Base-by-base conservation (phyloP, 2,329 filamentous ascomycete species). In the Aspergillus spinulosporus region DNA sequence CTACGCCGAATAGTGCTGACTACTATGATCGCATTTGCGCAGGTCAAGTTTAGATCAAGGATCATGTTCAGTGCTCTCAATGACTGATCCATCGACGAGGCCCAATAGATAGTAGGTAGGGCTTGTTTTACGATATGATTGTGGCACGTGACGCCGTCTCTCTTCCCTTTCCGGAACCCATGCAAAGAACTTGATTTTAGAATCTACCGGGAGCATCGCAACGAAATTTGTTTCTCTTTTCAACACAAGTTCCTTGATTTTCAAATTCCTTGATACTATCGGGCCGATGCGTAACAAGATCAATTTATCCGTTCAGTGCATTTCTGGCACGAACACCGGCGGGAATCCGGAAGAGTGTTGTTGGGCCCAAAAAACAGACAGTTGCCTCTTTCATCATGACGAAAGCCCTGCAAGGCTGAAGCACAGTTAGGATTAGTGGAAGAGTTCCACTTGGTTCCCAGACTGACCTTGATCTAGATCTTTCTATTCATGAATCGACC, bases 381-480 rank as follows among this genome's bases (percentile, higher is more conserved):
- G 34, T 12, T 12, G 39, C 5, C 11, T 21, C 39, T 26, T 34
- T 32, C 31, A 31, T 9, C 31, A 52, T 52, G 31, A 52, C 32
- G 44, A 34, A 21, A 7, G 42, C n/a, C 4, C 43, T 12, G 28
- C 28, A n/a, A n/a, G 31, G 4, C 8, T 28, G 11, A 29, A 29
- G 39, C 29, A 36, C 21, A 21, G 12, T 42, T 40, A 5, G 21
- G 21, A 21, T 29, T 3, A 32, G 21, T 32, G 45, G 36, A 12
- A 5, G 21, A 6, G 5, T 21, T 6, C 15, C n/a, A 14, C 45
- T 37, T 29, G 52, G 31, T 14, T 29, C 52, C 12, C 45, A 36
- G 12, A 26, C 11, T 21, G 21, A 21, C n/a, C 12, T 9, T 31
- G 34, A 53, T 52, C 52, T 58, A 52, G 56, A 58, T 51, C 45